These are phyloP conservation scores for Tetrapyrgos nigripes DNA, from an alignment of 1,284 basidiomycete genomes.

Conservation along the genomic window DNA sequence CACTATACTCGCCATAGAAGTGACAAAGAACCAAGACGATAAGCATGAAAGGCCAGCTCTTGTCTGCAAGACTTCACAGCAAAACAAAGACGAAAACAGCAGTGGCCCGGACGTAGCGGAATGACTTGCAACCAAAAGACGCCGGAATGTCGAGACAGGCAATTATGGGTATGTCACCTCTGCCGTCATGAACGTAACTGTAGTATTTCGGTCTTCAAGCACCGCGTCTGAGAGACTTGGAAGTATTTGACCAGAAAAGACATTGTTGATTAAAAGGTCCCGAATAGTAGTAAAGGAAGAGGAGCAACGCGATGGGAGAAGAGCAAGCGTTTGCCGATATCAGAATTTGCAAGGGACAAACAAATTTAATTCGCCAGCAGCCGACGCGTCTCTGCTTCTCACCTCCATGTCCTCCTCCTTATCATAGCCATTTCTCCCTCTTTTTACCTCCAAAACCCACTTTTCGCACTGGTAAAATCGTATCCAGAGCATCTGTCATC, in stretches of 20 bases:
- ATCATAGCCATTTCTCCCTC: background rate
- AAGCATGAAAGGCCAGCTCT: too few species aligned
- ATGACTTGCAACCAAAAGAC: too few species aligned
- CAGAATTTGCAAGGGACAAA: conserved; percentile 2
- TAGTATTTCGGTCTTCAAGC: background rate
- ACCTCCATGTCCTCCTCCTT: conserved; percentile 7
- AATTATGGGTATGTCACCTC: too few species aligned
- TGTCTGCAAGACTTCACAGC: too few species aligned
- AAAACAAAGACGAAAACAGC: too few species aligned
- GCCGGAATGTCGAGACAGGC: too few species aligned
- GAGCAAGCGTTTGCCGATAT: background rate
- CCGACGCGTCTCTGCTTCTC: conserved; percentile 10
- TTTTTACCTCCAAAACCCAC: background rate
- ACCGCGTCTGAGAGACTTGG: background rate
- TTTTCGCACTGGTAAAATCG: background rate
- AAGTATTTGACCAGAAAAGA: background rate
- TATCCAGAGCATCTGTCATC: background rate
- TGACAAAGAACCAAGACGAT: too few species aligned
- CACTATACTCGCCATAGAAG: too few species aligned
- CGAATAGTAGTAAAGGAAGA: background rate
- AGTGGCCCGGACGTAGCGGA: too few species aligned
- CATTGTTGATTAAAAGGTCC: too few species aligned
- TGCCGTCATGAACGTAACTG: too few species aligned
- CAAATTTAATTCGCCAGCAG: conserved; percentile 3
- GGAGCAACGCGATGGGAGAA: background rate